Evolutionary conservation across 208 protist species (phyloP), one percentile per base, ranked within the genome.

Genomic region (Acanthamoeba quina): DNA sequence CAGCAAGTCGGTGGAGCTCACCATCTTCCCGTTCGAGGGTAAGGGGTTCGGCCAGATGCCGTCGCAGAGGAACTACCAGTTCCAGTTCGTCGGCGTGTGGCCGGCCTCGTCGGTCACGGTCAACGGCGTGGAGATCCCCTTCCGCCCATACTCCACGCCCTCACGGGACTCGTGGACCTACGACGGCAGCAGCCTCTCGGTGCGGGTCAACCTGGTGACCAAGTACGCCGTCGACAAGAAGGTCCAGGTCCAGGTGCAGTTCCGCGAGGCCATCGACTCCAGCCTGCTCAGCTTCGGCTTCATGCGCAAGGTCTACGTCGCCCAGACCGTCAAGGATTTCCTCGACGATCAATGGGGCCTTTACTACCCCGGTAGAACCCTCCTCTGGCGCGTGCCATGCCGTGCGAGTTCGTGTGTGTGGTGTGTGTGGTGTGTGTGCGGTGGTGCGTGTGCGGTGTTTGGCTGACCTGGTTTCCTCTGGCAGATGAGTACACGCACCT

Each of bases 281-380:
- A 21, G 62, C 78, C 78, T 86, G 41, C 78, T 86, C 41, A 62
- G n/a, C 78, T 86, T 60, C 24, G 78, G 78, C 1, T 86, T 86
- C 78, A 86, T 86, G 78, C 78, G 78, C 78, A 86, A 86, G 52
- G 78, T 86, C 49, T 86, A 86, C 78, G 78, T 86, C 17, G 78
- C 78, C 24, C 78, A 86, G 78, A 86, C 78, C 11, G 78, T 86
- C 47, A 86, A 86, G 49, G 78, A 86, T 47, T 62, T 86, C 29
- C 49, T 86, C 26, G 78, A 86, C 31, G 13, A 26, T 17, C 78
- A 86, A 24, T 86, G 78, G 78, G 78, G 78, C 52, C 49, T 86
- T 5, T 86, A 86, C 49, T 86, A 86, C 31, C 78, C 78, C 10
- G 78, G 78, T 86, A 62, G 6, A n/a, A 5, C 41, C 19, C 47